Percentiles rank a stretch among this genome's conserved stretches.
phyloP scores from a whole-genome alignment of 352 stramenopile genomes.

The Phytophthora europaea region DNA sequence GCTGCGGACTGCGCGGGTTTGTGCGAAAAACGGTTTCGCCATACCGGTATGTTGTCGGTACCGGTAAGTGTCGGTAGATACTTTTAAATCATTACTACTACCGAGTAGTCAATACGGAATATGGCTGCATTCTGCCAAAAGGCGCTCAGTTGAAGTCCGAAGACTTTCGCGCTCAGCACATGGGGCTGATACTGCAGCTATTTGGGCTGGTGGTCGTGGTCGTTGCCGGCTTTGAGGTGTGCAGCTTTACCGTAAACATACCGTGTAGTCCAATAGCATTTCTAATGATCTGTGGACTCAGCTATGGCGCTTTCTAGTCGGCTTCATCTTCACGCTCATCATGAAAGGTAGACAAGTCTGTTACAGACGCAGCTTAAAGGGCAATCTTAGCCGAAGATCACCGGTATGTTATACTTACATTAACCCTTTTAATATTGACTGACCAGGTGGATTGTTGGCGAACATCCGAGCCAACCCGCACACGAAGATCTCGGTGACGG shows the following conservation, averaged over 20 bases:
- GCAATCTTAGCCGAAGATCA: conserved; percentile 2
- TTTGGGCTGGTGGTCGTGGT: conserved; percentile 19
- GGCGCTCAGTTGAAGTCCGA: conserved; percentile 1
- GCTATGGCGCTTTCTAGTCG: conserved; percentile 35
- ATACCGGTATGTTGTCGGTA: not conserved
- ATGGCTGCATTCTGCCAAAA: conserved; percentile 19
- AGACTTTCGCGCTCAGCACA: conserved; percentile 1
- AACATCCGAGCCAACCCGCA: conserved; percentile 54
- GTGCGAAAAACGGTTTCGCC: not conserved
- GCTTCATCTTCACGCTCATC: conserved; percentile 23
- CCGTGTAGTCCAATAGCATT: not conserved
- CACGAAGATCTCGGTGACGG: conserved; percentile 56
- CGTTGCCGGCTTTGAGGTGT: conserved; percentile 30
- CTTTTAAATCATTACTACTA: not conserved
- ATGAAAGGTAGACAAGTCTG: conserved; percentile 22
- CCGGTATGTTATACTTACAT: not conserved
- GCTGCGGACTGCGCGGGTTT: not conserved
- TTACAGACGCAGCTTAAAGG: not conserved
- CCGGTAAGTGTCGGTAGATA: not conserved
- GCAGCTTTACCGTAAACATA: not conserved
- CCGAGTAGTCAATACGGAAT: not conserved
- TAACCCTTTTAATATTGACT: not conserved
- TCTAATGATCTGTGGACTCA: not conserved
- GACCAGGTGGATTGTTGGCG: conserved; percentile 32
- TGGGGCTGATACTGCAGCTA: conserved; percentile 30